Base-by-base conservation (phyloP, 2,329 filamentous ascomycete species). In the Colletotrichum euphorbiae region DNA sequence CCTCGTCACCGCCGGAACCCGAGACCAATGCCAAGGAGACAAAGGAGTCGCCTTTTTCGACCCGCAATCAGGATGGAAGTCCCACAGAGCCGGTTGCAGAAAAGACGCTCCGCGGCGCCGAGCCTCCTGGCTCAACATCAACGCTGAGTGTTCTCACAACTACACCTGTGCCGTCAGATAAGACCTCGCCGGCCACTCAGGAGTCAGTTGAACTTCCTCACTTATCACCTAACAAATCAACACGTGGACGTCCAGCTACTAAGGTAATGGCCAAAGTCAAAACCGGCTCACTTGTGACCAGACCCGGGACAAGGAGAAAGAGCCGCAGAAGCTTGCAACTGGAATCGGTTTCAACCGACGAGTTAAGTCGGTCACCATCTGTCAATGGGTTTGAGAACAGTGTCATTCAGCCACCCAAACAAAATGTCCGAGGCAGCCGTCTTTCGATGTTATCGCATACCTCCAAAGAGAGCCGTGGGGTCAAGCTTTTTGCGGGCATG, bases 401-500 rank as follows among this genome's bases (percentile, higher is more conserved):
- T 54, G 70, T 79, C n/a, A 63, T 75, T 46, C 65, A 50, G 28
- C 73, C 74, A 7, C 64, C 73, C 3, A 78, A 75, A 66, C 66
- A 71, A 6, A 73, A 62, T 54, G 70, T 54, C 5, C 57, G 68
- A 19, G 63, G 67, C 28, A 69, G 62, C 9, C 67, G 67, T 4
- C 46, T 69, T 5, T 67, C 67, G 12, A 62, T 58, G 17, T 38
- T 69, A 6, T 67, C 62, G 4, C 57, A 67, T 17, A 45, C 63
- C 3, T 62, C 63, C 15, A 69, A 52, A 38, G 62, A 62, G 2
- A 36, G 55, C 24, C 6, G 9, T 2, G 58, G 71, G 51, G 19
- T 28, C 19, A 28, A 73, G 66, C 69, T 97, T 0, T 97, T 98
- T 74, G 80, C 86, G 1, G 89, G 90, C 46, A 97, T 98, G 94